Percentiles rank a stretch among this genome's conserved stretches.
These are phyloP conservation scores for Saururus chinensis DNA, from an alignment of 164 flowering plant genomes.

Conservation along the genomic window DNA sequence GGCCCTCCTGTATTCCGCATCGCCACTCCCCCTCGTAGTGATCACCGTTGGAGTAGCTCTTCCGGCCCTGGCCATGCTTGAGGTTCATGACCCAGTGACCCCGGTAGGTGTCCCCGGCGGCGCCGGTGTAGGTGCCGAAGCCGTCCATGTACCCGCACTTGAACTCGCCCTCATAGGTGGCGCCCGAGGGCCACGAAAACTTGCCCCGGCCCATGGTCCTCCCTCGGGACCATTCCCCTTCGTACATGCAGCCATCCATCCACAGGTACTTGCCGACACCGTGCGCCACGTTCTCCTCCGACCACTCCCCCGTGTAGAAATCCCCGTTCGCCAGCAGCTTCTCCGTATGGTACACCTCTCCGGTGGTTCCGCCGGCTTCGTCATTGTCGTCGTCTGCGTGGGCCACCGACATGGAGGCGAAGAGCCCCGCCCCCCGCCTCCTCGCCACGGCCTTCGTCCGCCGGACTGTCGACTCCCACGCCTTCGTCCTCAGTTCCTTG, in stretches of 20 bases:
- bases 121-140: constrained; percentile 57
- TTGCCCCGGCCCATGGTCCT: constrained; percentile 59
- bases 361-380: constrained; percentile 14
- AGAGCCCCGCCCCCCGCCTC: neutral
- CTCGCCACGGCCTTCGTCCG: constrained; percentile 2
- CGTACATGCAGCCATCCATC: constrained; percentile 90
- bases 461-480: constrained; percentile 7
- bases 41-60: constrained; percentile 61
- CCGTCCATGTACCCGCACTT: constrained; percentile 79
- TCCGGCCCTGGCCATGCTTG: constrained; percentile 64
- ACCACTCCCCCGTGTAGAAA: constrained; percentile 72
- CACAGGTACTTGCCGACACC: constrained; percentile 77
- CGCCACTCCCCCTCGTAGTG: constrained; percentile 80
- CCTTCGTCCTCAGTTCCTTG: constrained; percentile 4
- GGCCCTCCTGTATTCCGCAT: constrained; percentile 60
- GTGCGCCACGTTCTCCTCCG: constrained; percentile 34
- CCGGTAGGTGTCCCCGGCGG: constrained; percentile 45
- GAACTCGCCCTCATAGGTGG: constrained; percentile 84
- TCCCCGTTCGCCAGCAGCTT: constrained; percentile 56
- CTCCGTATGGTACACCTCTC: constrained; percentile 34
- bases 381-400: constrained; percentile 52
- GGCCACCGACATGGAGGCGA: constrained; percentile 22
- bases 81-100: constrained; percentile 69
- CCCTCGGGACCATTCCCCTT: constrained; percentile 74
- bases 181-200: constrained; percentile 89